A percentile compares a stretch with the other conserved stretches of the same genome.
Evolutionary conservation across 805 yeast genomes (phyloP).

Genomic region (Spencermartinsiella europaea): DNA sequence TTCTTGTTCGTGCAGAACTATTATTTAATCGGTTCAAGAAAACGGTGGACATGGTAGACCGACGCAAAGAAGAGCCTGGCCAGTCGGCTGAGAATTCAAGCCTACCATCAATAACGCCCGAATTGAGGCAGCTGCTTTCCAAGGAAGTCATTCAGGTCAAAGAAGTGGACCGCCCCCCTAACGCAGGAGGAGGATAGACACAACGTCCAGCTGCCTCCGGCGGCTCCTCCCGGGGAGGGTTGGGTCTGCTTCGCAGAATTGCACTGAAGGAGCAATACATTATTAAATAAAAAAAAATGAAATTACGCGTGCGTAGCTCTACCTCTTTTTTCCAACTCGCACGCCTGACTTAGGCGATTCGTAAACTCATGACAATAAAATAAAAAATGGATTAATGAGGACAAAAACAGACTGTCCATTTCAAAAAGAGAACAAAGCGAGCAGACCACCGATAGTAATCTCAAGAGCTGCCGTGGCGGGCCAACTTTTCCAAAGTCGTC

Average conservation of each 20-base stretch:
- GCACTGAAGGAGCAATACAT: background rate
- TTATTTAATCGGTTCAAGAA: conserved; percentile 75
- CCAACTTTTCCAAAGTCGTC: background rate
- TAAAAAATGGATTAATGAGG: background rate
- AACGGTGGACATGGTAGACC: conserved; percentile 72
- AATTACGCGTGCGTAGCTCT: no score
- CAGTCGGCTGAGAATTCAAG: conserved; percentile 12
- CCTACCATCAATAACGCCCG: conserved; percentile 37
- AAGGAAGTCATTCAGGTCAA: conserved; percentile 58
- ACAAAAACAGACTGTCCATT: no score
- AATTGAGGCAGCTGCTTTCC: conserved; percentile 56
- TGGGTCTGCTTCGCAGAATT: background rate
- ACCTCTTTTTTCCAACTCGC: background rate
- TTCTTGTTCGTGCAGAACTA: conserved; percentile 78
- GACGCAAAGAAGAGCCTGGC: conserved; percentile 23
- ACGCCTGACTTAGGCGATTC: background rate
- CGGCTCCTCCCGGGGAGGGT: background rate
- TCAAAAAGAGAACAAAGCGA: no score
- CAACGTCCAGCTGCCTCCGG: background rate
- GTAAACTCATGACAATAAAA: background rate
- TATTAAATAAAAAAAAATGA: no score
- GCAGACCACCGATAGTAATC: no score
- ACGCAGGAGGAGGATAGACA: conserved; percentile 33
- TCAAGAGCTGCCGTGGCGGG: background rate
- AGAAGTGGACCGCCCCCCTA: conserved; percentile 42